Conservation (phyloP, 441 rosid genomes). For the Pelargonium fulgidum region DNA sequence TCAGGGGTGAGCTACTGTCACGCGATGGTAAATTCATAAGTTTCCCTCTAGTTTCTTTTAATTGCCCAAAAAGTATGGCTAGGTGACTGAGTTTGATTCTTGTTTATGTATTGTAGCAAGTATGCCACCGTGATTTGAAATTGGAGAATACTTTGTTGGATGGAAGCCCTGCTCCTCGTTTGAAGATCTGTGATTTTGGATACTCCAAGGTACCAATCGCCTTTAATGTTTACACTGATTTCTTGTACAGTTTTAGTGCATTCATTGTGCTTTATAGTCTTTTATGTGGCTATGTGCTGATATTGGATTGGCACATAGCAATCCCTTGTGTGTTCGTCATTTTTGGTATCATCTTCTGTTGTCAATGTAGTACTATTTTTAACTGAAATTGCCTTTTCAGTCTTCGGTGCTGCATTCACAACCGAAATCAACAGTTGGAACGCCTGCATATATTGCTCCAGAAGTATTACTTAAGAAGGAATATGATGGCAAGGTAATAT, state of each 20-base stretch:
- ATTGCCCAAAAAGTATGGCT: slow-evolving; percentile 5
- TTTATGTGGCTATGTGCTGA: too few species aligned
- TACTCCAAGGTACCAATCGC: slow-evolving; percentile 61
- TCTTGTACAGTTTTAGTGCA: too few species aligned
- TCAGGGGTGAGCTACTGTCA: slow-evolving; percentile 98
- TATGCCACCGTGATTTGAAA: slow-evolving; percentile 92
- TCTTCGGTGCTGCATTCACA: slow-evolving; percentile 92
- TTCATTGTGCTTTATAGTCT: not conserved
- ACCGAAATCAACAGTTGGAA: slow-evolving; percentile 96
- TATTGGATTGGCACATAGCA: too few species aligned
- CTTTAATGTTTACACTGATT: too few species aligned
- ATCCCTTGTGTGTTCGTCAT: too few species aligned
- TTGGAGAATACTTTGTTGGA: slow-evolving; percentile 89
- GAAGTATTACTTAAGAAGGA: slow-evolving; percentile 92
- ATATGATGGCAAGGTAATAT: slow-evolving; percentile 90
- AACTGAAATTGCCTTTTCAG: slow-evolving; percentile 32
- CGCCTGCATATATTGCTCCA: slow-evolving; percentile 98
- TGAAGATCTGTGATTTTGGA: slow-evolving; percentile 97
- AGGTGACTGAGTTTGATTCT: slow-evolving; percentile 13
- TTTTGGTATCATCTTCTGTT: slow-evolving; percentile 1
- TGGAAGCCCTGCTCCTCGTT: slow-evolving; percentile 91
- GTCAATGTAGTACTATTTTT: slow-evolving; percentile 4
- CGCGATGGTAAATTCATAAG: slow-evolving; percentile 56
- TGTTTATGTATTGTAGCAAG: slow-evolving; percentile 45
- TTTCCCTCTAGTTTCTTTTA: slow-evolving; percentile 13